Evolutionary conservation across 1,284 basidiomycete species (phyloP), one percentile per base, ranked within the genome.

Genomic region (Afroboletus lepidellus): DNA sequence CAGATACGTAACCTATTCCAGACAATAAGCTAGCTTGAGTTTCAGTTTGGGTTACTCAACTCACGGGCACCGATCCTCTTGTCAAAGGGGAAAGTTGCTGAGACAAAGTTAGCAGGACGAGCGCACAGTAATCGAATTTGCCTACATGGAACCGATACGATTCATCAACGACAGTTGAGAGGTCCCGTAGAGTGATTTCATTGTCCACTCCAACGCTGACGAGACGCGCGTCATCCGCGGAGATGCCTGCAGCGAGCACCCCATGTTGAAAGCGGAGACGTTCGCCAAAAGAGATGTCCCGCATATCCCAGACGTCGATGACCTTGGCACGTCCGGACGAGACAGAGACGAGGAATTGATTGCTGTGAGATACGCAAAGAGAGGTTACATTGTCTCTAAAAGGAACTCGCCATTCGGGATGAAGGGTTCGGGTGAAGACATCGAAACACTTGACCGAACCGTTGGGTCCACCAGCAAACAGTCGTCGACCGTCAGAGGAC

Each of bases 291-390:
- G 30, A 21, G 32, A 18, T 18, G 32, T 48, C 18, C 21, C 37
- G 24, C 30, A 34, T 47, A 23, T 48, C 50, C 50, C 50, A 51
- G 30, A 51, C 23, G 16, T 51, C 37, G n/a, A 51, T 16, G 5
- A 16, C 46, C 32, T 32, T 32, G 16, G 24, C 48, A 3, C 23
- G 25, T 33, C 32, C 32, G 3, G 33, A n/a, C 5, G 48, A 50
- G 34, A 23, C n/a, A 18, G 48, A 30, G 34, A 50, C 8, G 20
- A 45, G 48, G 34, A 50, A 32, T 12, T 30, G 48, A 25, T 30
- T 33, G n/a, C 21, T 46, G 13, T 30, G 12, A 7, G 48, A 45
- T 8, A 37, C n/a, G 25, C 3, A 9, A 38, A 50, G 48, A 16
- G 34, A 50, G 11, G 34, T 50, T 24, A 51, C 32, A 30, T 41